Base-by-base conservation (phyloP, 768 basidiomycete genomes). In the Mycena rosella region DNA sequence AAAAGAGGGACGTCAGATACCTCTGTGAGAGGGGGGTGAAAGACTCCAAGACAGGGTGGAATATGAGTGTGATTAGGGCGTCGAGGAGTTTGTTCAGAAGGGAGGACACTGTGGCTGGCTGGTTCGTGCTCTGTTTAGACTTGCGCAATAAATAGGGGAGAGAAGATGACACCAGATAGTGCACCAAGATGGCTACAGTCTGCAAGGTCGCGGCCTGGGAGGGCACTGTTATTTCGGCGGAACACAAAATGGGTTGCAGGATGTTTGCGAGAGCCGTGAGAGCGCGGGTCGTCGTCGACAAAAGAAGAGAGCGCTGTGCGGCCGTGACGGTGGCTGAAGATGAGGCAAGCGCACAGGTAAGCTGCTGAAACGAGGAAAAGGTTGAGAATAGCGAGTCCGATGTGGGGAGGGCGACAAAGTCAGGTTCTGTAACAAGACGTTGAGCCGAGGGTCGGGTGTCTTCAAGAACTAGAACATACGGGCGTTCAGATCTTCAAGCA, bases 291-390 rank as follows among this genome's bases (percentile, higher is more conserved):
- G 77, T 76, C 18, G 73, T 75, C 32, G 79, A 75, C 22, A 77
- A 44, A 34, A 82, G 72, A 9, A 77, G 67, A 5, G 68, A 69
- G 52, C 67, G 60, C 48, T 76, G 75, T 7, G 63, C 40, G 1
- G 66, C 30, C n/a, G 65, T 67, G 0, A 54, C 34, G 22, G 56
- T 27, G 55, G 74, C 67, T 22, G 68, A 66, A 55, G 77, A 71
- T 14, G 60, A 54, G 11, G 34, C 53, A 24, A 74, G 59, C 18
- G 76, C 59, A 32, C 77, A 71, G 26, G 70, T 72, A 34, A 81
- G 67, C 55, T 74, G 77, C 34, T 74, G 65, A 48, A 81, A 77
- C 27, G 72, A 70, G 38, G 80, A 77, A 64, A 82, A 64, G 26
- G 71, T 61, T 34, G 75, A 70, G 54, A 81, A 74, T 22, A 80